These are phyloP conservation scores for Quercus cerris DNA, from an alignment of 306 rosid genomes.

Conservation along the genomic window DNA sequence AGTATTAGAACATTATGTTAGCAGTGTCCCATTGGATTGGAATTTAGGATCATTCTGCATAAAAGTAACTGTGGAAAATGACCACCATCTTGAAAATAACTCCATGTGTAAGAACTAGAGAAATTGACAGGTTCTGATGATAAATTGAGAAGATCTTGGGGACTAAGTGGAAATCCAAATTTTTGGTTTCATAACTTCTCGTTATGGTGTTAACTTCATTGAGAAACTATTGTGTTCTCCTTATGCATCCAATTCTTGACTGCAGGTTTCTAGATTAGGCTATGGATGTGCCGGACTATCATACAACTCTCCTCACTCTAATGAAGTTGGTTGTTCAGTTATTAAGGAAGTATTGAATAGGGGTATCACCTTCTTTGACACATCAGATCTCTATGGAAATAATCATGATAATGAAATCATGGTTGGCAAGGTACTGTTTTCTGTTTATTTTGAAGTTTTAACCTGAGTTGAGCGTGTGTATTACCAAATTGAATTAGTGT, in stretches of 20 bases:
- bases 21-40: too few relatives aligned
- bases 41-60: too few relatives aligned
- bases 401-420: constrained; percentile 63
- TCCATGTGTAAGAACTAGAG: not conserved
- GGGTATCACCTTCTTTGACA: constrained; percentile 72
- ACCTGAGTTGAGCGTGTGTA: not conserved
- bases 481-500: not conserved
- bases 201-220: not conserved
- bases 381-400: constrained; percentile 58
- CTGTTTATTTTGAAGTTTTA: not conserved
- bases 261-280: constrained; percentile 78
- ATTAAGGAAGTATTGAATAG: constrained; percentile 54
- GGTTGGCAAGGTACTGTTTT: constrained; percentile 58
- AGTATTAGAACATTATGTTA: too few relatives aligned
- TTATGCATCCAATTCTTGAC: not conserved
- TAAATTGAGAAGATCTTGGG: not conserved
- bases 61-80: too few relatives aligned
- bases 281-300: constrained; percentile 80
- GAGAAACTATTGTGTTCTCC: not conserved
- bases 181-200: not conserved
- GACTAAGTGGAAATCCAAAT: not conserved
- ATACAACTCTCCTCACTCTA: constrained; percentile 55
- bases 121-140: not conserved
- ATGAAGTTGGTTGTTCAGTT: constrained; percentile 60
- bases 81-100: too few relatives aligned